Base-by-base conservation (phyloP, 2,329 filamentous ascomycete species). In the Ambrosiella cleistominuta region DNA sequence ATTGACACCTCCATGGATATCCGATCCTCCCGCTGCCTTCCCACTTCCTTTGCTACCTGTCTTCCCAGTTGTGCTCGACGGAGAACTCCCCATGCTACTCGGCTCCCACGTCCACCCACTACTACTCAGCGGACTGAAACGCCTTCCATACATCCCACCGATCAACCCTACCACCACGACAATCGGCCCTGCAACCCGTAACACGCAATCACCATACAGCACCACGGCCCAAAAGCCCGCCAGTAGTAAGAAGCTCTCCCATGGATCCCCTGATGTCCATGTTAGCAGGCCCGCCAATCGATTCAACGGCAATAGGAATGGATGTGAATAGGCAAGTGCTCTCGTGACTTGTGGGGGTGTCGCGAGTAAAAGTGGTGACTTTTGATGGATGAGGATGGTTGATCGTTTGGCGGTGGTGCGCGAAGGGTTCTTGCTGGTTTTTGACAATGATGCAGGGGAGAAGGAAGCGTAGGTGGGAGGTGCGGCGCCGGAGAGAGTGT, bases 311-410 rank as follows among this genome's bases (percentile, higher is more conserved):
- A 95, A 74, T 7, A 98, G 75, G 68, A 96, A 97, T 0, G 93
- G 90, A 68, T 98, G 91, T 62, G 90, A 95, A 69, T 97, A 96
- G 63, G 91, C 91, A 61, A 98, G 77, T 12, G 91, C 90, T 64
- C 93, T 82, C 1, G 93, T 98, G 68, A 98, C 85, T 67, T 95
- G 88, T 1, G 93, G 93, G 49, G 93, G 93, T 8, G 93, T 98
- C 13, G 91, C 89, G 61, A 95, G 83, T 15, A 98, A 78, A 51
- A 98, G 72, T 9, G 93, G 93, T 13, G 88, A 95, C 72, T 97
- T 98, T 69, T 95, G 91, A 70, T 97, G 90, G 17, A 98, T 90
- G 64, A 97, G 82, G 64, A 98, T 90, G 59, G 88, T 94, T 15
- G 88, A 94, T 51, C 88, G 82, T 62, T 91, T 85, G 5, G 61